Base-by-base conservation (phyloP, 2,329 filamentous ascomycete genomes). In the Nigrospora sphaerica region DNA sequence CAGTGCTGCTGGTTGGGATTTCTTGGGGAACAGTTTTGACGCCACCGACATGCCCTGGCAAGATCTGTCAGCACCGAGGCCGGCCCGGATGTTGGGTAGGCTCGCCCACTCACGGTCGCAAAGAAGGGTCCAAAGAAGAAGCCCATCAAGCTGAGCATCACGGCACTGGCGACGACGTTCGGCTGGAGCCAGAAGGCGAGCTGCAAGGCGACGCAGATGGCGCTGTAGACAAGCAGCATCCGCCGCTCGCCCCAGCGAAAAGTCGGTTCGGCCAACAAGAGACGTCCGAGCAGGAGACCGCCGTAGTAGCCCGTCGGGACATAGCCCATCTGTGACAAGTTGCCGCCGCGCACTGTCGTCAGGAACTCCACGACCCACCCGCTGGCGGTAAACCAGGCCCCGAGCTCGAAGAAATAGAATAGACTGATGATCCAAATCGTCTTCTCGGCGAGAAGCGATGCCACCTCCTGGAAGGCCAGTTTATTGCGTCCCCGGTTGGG, bases 281-380 rank as follows among this genome's bases (percentile, higher is more conserved):
- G 51, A 6, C 80, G 65, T 0, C 80, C 80, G 0, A 83, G 67
- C 4, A 83, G 67, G 0, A 68, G 67, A 0, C 81, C 81, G 3
- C 77, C 80, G 40, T 72, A 80, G 53, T 77, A 78, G 3, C 79
- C 80, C 0, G 80, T 75, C 0, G 80, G 75, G 0, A 85, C 74
- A 44, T 84, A 85, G 0, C 80, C 81, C 60, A 82, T 76, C 16
- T 74, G 65, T 0, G 74, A 67, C 0, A 85, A 62, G 2, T 76
- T 65, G 1, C 80, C 80, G 3, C 74, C 64, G 0, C 81, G 75
- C n/a, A 79, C 77, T 3, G 72, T 70, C 7, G 83, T 75, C 3
- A 85, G 69, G 46, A 80, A 85, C 52, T 83, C 78, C 2, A 85
- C 80, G 0, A 84, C 74, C 81, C 80, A 85, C 1, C 81, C 80